A percentile compares a stretch with the other conserved stretches of the same genome.
These are phyloP conservation scores for Alisma plantagoaquatica DNA, from an alignment of 106 monocot genomes.

Conservation along the genomic window DNA sequence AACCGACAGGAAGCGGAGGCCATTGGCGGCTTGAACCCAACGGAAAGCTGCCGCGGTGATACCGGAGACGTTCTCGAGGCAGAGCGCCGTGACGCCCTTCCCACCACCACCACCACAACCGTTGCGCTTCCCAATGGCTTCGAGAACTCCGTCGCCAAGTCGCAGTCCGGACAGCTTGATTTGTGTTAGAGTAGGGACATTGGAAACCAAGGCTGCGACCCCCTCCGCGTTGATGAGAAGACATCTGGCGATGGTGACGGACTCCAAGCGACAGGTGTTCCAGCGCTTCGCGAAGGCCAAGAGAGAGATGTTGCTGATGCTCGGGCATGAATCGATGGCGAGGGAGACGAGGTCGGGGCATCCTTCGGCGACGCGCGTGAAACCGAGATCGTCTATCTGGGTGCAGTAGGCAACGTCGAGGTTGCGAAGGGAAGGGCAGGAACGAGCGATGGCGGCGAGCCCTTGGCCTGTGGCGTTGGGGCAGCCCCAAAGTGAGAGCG, in stretches of 20 bases:
- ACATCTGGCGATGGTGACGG: slow-evolving; percentile 10
- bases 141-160: slow-evolving; percentile 10
- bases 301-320: slow-evolving; percentile 9
- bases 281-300: slow-evolving; percentile 7
- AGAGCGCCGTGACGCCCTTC: background rate
- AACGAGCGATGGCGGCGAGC: slow-evolving; percentile 3
- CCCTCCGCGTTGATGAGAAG: slow-evolving; percentile 9
- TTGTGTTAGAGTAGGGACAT: background rate
- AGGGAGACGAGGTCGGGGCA: slow-evolving; percentile 14
- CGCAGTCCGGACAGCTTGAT: slow-evolving; percentile 1
- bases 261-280: slow-evolving; percentile 9
- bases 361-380: slow-evolving; percentile 5
- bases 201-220: slow-evolving; percentile 2
- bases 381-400: slow-evolving; percentile 4
- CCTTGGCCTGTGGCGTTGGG: background rate
- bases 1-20: slow-evolving; percentile 4
- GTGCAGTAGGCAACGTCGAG: slow-evolving; percentile 1
- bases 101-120: too few relatives aligned
- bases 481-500: slow-evolving; percentile 13
- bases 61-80: slow-evolving; percentile 7
- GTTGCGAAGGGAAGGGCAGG: background rate
- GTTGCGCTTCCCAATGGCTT: slow-evolving; percentile 2
- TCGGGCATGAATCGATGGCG: slow-evolving; percentile 8
- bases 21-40: background rate
- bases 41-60: slow-evolving; percentile 1